Evolutionary conservation across 2,329 filamentous ascomycete species (phyloP), one percentile per base, ranked within the genome.

Genomic region (Fusarium setosum): DNA sequence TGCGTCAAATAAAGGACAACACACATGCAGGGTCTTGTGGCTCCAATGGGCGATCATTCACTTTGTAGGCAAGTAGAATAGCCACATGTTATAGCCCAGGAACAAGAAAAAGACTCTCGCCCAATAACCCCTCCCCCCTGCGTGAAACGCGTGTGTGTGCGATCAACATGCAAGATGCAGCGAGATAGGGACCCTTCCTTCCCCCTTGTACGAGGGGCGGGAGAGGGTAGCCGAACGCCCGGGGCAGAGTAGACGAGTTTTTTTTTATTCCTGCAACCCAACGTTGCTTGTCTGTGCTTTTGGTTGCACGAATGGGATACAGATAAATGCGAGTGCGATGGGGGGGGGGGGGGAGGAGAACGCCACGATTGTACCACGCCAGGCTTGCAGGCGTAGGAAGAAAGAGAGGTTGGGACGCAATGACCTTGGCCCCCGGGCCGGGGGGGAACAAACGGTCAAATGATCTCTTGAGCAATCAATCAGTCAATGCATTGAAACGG

Each of bases 131-230:
- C 21, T 7, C 24, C 18, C 47, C 47, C 41, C 21, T 57, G 54
- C 32, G 42, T 40, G 60, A 61, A 64, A 61, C 63, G 48, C 38
- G 34, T 59, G 59, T 29, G 35, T 60, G 56, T 56, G 44, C 51
- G 34, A 64, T 64, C 37, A 58, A 57, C 31, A 59, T 64, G 61
- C 61, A 51, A 64, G 61, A 60, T 64, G 23, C 47, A 59, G 48
- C 61, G 62, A 61, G 51, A 61, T 51, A 44, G 56, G 31, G 54
- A 37, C 42, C 20, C 38, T 12, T 44, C 34, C 38, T 23, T 29
- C 47, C 35, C 53, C 15, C 32, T 26, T 34, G 56, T 58, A 53
- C 47, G 51, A 57, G 34, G 48, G 49, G 31, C 61, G 61, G 61
- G 49, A n/a, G n/a, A n/a, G n/a, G n/a, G n/a, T n/a, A n/a, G n/a